phyloP scores from a whole-genome alignment of 768 basidiomycete species.

The Pleurotus giganteus region DNA sequence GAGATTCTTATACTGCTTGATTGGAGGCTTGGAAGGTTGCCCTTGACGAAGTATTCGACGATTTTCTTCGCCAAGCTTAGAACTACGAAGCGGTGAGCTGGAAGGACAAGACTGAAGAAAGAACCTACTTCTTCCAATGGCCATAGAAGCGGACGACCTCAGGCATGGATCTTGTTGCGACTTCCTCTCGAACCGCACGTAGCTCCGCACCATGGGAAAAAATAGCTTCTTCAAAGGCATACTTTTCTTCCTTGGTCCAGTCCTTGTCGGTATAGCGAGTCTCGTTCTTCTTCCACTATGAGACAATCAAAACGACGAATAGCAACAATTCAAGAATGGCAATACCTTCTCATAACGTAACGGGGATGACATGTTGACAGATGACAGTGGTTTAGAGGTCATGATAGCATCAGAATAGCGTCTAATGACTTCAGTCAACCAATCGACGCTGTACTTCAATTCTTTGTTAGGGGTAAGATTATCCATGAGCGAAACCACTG shows the following conservation, averaged over 20 bases:
- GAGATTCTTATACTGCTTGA: constrained; percentile 32
- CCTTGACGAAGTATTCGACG: constrained; percentile 41
- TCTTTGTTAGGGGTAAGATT: constrained; percentile 51
- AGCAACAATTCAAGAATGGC: background rate
- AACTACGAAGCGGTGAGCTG: constrained; percentile 34
- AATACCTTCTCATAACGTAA: constrained; percentile 65
- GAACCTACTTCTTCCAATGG: constrained; percentile 76
- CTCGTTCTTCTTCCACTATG: constrained; percentile 73
- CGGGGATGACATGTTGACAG: constrained; percentile 61
- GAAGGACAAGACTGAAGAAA: constrained; percentile 5
- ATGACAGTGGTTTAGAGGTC: constrained; percentile 52
- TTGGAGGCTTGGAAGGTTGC: constrained; percentile 31
- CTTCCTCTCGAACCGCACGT: constrained; percentile 72
- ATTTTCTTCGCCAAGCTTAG: constrained; percentile 70
- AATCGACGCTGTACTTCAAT: constrained; percentile 68
- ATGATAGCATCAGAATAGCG: constrained; percentile 69
- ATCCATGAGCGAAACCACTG: constrained; percentile 54
- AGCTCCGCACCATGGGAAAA: constrained; percentile 75
- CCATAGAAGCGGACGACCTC: constrained; percentile 86
- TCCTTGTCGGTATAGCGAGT: constrained; percentile 65
- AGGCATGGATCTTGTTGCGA: constrained; percentile 62
- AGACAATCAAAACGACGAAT: background rate
- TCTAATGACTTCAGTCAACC: constrained; percentile 73
- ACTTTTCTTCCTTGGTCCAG: constrained; percentile 68
- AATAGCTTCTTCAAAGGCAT: constrained; percentile 77